phyloP scores from a whole-genome alignment of 2,329 filamentous ascomycete genomes.

The Escovopsis weberi region DNA sequence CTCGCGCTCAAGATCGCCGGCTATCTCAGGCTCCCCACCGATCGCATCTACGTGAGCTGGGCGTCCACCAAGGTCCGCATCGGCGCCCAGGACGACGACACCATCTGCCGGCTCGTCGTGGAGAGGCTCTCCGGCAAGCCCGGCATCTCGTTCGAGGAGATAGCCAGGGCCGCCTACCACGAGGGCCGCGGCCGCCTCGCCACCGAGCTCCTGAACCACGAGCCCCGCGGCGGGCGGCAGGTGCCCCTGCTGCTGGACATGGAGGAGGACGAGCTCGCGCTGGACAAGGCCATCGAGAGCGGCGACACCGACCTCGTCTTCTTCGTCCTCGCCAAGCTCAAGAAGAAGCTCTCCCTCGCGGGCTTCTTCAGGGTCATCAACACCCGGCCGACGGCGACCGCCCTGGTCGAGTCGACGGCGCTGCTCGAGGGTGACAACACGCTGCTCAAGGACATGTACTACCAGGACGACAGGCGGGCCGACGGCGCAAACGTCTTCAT shows the following conservation, averaged over 20 bases:
- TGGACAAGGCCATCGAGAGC: slow-evolving; percentile 93
- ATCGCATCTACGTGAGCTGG: slow-evolving; percentile 93
- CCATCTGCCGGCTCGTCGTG: slow-evolving; percentile 74
- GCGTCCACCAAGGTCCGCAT: slow-evolving; percentile 84
- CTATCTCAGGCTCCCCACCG: slow-evolving; percentile 72
- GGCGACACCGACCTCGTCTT: slow-evolving; percentile 90
- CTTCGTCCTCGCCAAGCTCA: slow-evolving; percentile 74
- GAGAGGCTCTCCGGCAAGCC: slow-evolving; percentile 74
- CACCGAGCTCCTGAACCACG: slow-evolving; percentile 81
- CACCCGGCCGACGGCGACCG: slow-evolving; percentile 67
- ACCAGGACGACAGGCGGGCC: slow-evolving; percentile 83
- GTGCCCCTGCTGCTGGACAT: slow-evolving; percentile 86
- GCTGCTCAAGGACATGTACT: slow-evolving; percentile 88
- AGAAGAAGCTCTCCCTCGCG: slow-evolving; percentile 78
- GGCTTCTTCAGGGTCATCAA: slow-evolving; percentile 90
- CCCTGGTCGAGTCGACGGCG: slow-evolving; percentile 77
- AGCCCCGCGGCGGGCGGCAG: slow-evolving; percentile 88
- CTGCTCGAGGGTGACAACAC: slow-evolving; percentile 54
- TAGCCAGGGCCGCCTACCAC: slow-evolving; percentile 84
- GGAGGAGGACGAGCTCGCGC: slow-evolving; percentile 87
- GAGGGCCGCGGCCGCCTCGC: slow-evolving; percentile 83
- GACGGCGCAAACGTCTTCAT: slow-evolving; percentile 84
- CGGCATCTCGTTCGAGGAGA: slow-evolving; percentile 90
- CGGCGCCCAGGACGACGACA: slow-evolving; percentile 74
- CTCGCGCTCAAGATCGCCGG: slow-evolving; percentile 78